These are phyloP conservation scores for Hymenoscyphus repandus DNA, from an alignment of 2,329 filamentous ascomycete species.

Conservation along the genomic window DNA sequence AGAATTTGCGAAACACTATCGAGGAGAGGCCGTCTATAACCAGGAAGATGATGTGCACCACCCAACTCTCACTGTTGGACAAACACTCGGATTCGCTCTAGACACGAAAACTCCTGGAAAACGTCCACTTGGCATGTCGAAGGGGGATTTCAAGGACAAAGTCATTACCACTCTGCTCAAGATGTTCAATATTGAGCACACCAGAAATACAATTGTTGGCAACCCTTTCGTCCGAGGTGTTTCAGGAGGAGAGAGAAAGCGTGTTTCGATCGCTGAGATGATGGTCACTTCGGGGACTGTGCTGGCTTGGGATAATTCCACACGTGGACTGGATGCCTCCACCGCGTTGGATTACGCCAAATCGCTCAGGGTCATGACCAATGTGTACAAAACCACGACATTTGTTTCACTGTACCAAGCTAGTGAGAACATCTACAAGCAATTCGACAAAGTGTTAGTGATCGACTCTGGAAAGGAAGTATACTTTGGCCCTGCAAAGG, in stretches of 20 bases:
- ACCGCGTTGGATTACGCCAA: conserved; percentile 61
- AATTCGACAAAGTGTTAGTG: conserved; percentile 65
- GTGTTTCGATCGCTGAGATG: conserved; percentile 78
- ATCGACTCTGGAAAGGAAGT: conserved; percentile 60
- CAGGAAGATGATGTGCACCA: conserved; percentile 83
- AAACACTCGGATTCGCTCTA: conserved; percentile 79
- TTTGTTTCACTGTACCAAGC: conserved; percentile 65
- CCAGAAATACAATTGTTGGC: conserved; percentile 77
- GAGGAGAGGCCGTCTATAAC: conserved; percentile 81
- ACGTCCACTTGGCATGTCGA: conserved; percentile 67
- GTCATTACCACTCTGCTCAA: conserved; percentile 71
- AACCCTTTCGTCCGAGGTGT: conserved; percentile 76
- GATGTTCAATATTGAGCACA: conserved; percentile 94
- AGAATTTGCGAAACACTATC: conserved; percentile 65
- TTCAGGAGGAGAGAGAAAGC: conserved; percentile 73
- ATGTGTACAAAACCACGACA: conserved; percentile 51
- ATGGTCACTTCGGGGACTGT: conserved; percentile 70
- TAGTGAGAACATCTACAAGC: conserved; percentile 60
- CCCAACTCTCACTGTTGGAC: conserved; percentile 76
- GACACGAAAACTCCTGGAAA: conserved; percentile 82
- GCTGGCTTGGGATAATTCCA: conserved; percentile 71
- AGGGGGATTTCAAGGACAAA: conserved; percentile 69
- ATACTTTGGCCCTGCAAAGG: conserved; percentile 54
- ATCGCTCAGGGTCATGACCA: conserved; percentile 57
- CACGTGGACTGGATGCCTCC: conserved; percentile 64